Conservation (phyloP, 2,329 filamentous ascomycete species). For the Lomentospora prolificans region DNA sequence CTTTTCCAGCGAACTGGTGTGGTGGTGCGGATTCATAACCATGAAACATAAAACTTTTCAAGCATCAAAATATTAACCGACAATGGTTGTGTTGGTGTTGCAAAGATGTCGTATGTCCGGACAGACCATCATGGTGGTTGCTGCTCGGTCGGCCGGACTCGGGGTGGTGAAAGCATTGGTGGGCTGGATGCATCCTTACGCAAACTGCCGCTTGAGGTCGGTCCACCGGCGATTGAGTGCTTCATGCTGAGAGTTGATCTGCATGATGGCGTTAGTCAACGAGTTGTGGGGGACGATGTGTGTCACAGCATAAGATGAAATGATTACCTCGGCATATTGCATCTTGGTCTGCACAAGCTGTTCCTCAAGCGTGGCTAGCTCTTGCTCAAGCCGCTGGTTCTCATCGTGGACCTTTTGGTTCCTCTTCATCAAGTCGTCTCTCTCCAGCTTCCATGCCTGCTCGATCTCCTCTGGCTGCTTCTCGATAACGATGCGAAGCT, state of each 20-base stretch:
- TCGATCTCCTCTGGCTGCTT: slow-evolving; percentile 86
- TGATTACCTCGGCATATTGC: slow-evolving; percentile 82
- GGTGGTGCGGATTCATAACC: too few species aligned
- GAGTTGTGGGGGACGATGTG: background rate
- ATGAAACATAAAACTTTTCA: background rate
- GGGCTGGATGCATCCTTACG: slow-evolving; percentile 18
- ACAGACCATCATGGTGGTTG: too few species aligned
- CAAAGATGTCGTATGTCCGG: too few species aligned
- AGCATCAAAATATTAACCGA: background rate
- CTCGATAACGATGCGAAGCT: slow-evolving; percentile 79
- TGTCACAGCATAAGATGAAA: too few species aligned
- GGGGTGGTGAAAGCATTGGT: background rate
- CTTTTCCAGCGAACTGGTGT: too few species aligned
- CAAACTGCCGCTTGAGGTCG: slow-evolving; percentile 55
- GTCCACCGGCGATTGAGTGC: slow-evolving; percentile 67
- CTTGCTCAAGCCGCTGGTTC: slow-evolving; percentile 79
- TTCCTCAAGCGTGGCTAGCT: slow-evolving; percentile 84
- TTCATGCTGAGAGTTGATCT: slow-evolving; percentile 66
- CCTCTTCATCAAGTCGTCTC: slow-evolving; percentile 83
- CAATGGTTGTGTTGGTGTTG: too few species aligned
- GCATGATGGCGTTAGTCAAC: too few species aligned
- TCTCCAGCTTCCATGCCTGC: slow-evolving; percentile 67
- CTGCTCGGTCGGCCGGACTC: background rate
- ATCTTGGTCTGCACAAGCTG: slow-evolving; percentile 90
- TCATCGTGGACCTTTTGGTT: slow-evolving; percentile 92